Percentiles rank a stretch among this genome's conserved stretches.
These are phyloP conservation scores for Boletales sp. DNA, from an alignment of 768 basidiomycete species.

Conservation along the genomic window DNA sequence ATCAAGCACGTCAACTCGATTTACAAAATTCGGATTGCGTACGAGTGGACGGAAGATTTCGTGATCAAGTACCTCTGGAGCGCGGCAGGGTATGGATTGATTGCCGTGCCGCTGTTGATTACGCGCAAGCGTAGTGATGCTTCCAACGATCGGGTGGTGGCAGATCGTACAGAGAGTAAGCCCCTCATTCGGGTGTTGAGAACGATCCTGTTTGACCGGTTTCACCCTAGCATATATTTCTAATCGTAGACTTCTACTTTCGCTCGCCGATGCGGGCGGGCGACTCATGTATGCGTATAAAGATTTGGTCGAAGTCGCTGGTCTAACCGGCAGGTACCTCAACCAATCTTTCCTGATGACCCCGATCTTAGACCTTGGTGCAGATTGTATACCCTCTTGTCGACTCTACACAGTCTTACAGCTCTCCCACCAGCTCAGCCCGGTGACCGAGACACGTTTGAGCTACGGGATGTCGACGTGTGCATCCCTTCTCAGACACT, in stretches of 20 bases:
- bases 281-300: constrained; percentile 97
- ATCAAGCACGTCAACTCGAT: constrained; percentile 91
- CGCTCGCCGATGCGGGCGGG: constrained; percentile 95
- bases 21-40: constrained; percentile 90
- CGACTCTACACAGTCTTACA: constrained; percentile 75
- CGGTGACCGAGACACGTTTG: constrained; percentile 43
- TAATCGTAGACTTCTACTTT: constrained; percentile 84
- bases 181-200: neutral
- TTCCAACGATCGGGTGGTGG: constrained; percentile 34
- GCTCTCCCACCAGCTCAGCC: constrained; percentile 40
- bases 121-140: constrained; percentile 39
- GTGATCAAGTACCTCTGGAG: constrained; percentile 97
- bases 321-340: constrained; percentile 62
- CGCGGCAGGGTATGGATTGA: constrained; percentile 86
- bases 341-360: neutral
- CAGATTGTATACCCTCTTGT: constrained; percentile 82
- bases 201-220: neutral
- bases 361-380: neutral
- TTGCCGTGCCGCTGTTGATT: constrained; percentile 85
- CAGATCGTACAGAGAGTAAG: constrained; percentile 49
- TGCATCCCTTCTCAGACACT: constrained; percentile 44
- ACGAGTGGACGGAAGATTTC: constrained; percentile 95
- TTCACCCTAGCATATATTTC: constrained; percentile 73
- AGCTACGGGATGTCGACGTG: constrained; percentile 67
- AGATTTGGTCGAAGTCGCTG: constrained; percentile 91